These are phyloP conservation scores for Neovahlkampfia damariscottae DNA, from an alignment of 78 protist genomes.

Conservation along the genomic window DNA sequence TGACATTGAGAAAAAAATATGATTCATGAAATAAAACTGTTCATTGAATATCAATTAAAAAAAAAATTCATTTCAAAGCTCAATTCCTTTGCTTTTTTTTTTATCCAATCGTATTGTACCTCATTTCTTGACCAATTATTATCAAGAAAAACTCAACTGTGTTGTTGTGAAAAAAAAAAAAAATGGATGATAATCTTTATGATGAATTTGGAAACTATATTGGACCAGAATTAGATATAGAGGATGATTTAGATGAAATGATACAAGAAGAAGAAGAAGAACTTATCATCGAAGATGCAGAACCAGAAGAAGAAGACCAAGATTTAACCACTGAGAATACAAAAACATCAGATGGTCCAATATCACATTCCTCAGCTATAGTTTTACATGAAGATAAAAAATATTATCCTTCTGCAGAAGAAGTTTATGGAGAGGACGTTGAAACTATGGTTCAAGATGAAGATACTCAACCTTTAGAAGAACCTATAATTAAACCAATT, in stretches of 20 bases:
- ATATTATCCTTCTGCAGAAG: constrained; percentile 84
- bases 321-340: not conserved
- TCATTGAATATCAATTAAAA: no score
- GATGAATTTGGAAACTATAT: constrained; percentile 95
- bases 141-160: no score
- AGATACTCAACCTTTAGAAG: constrained; percentile 83
- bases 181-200: constrained; percentile 32
- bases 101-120: no score
- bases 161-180: no score
- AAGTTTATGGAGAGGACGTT: constrained; percentile 71
- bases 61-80: no score
- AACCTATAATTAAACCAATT: constrained; percentile 91
- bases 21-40: no score
- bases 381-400: constrained; percentile 93
- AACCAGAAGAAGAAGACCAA: constrained; percentile 19
- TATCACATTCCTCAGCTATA: not conserved
- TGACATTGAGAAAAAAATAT: no score
- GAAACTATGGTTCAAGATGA: constrained; percentile 95
- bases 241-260: not conserved
- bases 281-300: constrained; percentile 34
- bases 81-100: no score
- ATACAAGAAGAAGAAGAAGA: constrained; percentile 34
- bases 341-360: not conserved
- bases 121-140: no score
- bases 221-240: constrained; percentile 59